Evolutionary conservation across 176 grass and related monocot genomes (phyloP), one percentile per base, ranked within the genome.

Genomic region (Lolium perenne): DNA sequence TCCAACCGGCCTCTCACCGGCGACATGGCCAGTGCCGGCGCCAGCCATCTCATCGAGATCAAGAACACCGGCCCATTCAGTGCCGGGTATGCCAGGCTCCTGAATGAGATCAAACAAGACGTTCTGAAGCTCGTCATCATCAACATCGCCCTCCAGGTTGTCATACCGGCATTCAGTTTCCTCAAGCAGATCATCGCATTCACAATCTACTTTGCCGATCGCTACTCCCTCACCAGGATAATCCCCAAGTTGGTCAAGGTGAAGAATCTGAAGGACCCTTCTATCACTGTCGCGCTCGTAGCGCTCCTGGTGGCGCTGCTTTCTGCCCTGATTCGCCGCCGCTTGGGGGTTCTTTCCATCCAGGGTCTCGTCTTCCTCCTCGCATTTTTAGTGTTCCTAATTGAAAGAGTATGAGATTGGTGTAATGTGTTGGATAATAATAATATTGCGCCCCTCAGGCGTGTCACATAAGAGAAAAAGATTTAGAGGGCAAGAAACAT

Each of bases 141-240:
- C 67, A 5, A 4, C 47, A 57, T 80, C 49, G 10, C 18, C 16
- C 9, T 46, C 66, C 2, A 1, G 6, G 0, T 84, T 29, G 0
- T 78, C 29, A 0, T 6, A 16, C 17, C 55, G 9, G 5, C 46
- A 0, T n/a, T 73, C 0, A 1, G 6, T 70, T 54, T 63, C 55
- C 11, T 40, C 18, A 73, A 21, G 7, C 75, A 65, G 56, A 14
- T 56, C 48, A 4, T 85, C 3, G 8, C 76, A 25, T 65, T 68
- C 82, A 53, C 32, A 15, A 80, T 38, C 64, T 81, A 73, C 82
- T 74, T 83, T 1, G 82, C 57, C 3, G 76, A 80, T 22, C 32
- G 61, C 35, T 83, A 77, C 57, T 73, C 82, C 0, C 76, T 74
- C 25, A 3, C 29, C 0, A 21, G 80, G 46, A 41, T 89, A 12